Base-by-base conservation (phyloP, 805 yeast genomes). In the Candida endomychidarum region DNA sequence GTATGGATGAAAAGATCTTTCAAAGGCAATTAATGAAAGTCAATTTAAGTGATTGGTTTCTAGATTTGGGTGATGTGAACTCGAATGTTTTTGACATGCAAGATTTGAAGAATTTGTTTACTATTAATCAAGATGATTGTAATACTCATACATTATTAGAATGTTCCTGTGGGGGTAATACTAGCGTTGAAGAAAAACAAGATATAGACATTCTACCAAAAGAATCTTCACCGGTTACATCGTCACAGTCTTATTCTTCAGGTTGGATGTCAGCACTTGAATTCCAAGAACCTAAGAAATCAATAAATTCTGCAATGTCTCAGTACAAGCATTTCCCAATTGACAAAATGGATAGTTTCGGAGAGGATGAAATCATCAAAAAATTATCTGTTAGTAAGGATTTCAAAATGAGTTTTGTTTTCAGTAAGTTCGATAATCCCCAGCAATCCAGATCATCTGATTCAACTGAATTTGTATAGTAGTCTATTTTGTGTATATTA, bases 1-100 rank as follows among this genome's bases (percentile, higher is more conserved):
- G 90, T 40, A 84, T 89, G 24, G 99, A 93, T 57, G 99, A 93
- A 57, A 91, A 90, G 63, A 90, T 93, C 3, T 81, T 85, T 45
- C 98, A 93, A 57, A 69, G 99, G 14, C 99, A 93, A 59, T 65
- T 90, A 39, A 81, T 87, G 71, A 93, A 93, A 58, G 78, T 69
- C 40, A 89, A 83, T 38, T 63, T 91, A 36, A 85, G 96, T 34
- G 82, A 82, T 46, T 80, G 79, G 48, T 83, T 91, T 50, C 45
- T 71, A 77, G 70, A 65, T 46, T 43, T 70, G 77, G 69, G 61
- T 45, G 60, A 55, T 17, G 69, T 78, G 0, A 77, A 75, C 20
- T 81, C 80, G 50, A 81, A 85, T 53, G 70, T 86, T 1, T 91
- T 91, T 56, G 81, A 81, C 34, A 60, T 67, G 37, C 72, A 69